Percentiles rank a stretch among this genome's conserved stretches.
Evolutionary conservation across 129 eudicot genomes (phyloP).

Genomic region (Saposhnikovia divaricata): DNA sequence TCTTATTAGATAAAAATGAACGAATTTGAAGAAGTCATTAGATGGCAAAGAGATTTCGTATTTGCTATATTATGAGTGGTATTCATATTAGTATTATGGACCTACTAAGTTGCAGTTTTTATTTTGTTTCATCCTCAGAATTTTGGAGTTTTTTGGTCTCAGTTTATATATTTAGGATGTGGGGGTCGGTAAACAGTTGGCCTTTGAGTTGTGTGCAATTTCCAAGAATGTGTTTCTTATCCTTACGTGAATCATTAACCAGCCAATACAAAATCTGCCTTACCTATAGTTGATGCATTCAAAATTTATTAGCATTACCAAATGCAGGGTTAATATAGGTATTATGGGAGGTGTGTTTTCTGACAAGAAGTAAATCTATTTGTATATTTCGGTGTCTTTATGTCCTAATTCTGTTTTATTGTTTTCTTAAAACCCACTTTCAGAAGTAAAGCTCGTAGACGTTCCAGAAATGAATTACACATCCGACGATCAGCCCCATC

Average conservation of each 20-base stretch:
- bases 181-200: not conserved
- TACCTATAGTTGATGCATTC: not conserved
- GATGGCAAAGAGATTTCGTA: not conserved
- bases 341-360: not conserved
- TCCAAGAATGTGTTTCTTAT: not conserved
- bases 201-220: not conserved
- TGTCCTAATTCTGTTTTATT: not conserved
- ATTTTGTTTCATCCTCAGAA: not conserved
- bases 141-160: not conserved
- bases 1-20: not conserved
- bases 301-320: not conserved
- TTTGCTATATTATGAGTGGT: not conserved
- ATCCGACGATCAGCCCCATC: slow-evolving; percentile 69
- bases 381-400: not conserved
- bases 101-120: not conserved
- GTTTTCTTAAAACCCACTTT: not conserved
- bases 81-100: not conserved
- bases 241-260: not conserved
- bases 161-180: not conserved
- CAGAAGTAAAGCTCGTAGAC: slow-evolving; percentile 84
- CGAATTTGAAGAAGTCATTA: not conserved
- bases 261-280: not conserved
- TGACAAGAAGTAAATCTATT: not conserved
- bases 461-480: slow-evolving; percentile 94
- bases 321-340: not conserved